Evolutionary conservation across 2,329 filamentous ascomycete genomes (phyloP).

Genomic region (Fusarium brachygibbosum): DNA sequence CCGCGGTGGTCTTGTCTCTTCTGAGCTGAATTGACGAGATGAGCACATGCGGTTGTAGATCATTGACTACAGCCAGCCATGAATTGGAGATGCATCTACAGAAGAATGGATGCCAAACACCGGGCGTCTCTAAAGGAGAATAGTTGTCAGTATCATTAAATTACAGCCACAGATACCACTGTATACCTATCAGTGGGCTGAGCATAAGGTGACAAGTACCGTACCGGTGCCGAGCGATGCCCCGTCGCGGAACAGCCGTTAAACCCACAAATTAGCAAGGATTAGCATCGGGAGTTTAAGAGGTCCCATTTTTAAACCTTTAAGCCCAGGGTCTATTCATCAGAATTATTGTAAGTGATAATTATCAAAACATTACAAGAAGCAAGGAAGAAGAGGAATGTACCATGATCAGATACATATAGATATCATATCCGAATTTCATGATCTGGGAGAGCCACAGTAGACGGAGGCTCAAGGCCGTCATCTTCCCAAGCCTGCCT

Average conservation of each 20-base stretch:
- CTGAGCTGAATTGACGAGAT: constrained; percentile 24
- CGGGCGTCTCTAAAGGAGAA: not conserved
- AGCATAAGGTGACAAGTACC: constrained; percentile 48
- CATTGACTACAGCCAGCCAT: constrained; percentile 6
- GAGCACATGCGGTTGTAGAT: constrained; percentile 15
- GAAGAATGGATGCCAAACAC: not conserved
- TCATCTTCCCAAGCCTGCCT: constrained; percentile 21
- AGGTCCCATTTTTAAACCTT: constrained; percentile 21
- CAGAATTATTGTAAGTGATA: not conserved
- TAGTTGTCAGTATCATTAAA: constrained; percentile 1
- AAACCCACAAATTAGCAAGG: constrained; percentile 21
- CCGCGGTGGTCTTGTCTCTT: constrained; percentile 33
- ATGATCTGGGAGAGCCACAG: not conserved
- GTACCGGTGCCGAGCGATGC: constrained; percentile 45
- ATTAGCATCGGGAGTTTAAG: constrained; percentile 21
- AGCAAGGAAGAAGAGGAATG: not conserved
- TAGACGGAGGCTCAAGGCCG: constrained; percentile 36
- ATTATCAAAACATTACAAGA: not conserved
- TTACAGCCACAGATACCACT: constrained; percentile 20
- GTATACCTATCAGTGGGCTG: constrained; percentile 37
- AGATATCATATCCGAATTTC: not conserved
- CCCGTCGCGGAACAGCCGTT: constrained; percentile 44
- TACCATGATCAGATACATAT: not conserved
- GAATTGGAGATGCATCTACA: not conserved
- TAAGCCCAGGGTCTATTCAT: not conserved